These are phyloP conservation scores for Silene coronaria DNA, from an alignment of 179 eudicot genomes.

Conservation along the genomic window DNA sequence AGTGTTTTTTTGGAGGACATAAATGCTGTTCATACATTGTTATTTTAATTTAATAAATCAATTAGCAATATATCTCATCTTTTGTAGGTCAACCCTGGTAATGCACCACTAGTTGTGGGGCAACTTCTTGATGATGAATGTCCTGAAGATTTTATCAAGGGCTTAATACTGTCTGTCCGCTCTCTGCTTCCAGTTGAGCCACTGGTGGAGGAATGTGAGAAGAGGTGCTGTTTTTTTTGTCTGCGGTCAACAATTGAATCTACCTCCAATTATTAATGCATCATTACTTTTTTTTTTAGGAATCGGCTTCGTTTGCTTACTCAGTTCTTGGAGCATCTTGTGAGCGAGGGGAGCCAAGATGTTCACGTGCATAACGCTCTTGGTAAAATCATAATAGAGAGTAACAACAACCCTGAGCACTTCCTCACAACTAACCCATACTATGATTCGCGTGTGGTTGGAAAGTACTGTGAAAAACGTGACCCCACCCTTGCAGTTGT, in stretches of 20 bases:
- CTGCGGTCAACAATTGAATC: background rate
- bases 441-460: conserved; percentile 93
- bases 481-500: conserved; percentile 95
- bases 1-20: conserved; percentile 8
- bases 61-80: background rate
- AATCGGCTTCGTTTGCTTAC: conserved; percentile 86
- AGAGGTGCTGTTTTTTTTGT: conserved; percentile 47
- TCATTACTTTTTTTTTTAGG: conserved; percentile 35
- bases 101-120: conserved; percentile 92
- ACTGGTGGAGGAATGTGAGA: conserved; percentile 85
- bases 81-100: conserved; percentile 74
- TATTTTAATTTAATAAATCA: background rate
- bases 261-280: conserved; percentile 10
- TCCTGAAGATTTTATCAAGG: conserved; percentile 31
- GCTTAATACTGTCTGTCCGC: conserved; percentile 80
- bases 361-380: conserved; percentile 94
- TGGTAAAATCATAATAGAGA: conserved; percentile 90
- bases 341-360: conserved; percentile 93
- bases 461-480: conserved; percentile 92
- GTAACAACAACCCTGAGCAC: conserved; percentile 90
- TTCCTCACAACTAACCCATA: conserved; percentile 88
- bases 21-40: background rate
- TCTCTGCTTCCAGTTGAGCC: conserved; percentile 95
- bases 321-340: conserved; percentile 89
- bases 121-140: conserved; percentile 87